Evolutionary conservation across 495 filamentous ascomycete species (phyloP).

Genomic region (Ascodesmis nigricans): DNA sequence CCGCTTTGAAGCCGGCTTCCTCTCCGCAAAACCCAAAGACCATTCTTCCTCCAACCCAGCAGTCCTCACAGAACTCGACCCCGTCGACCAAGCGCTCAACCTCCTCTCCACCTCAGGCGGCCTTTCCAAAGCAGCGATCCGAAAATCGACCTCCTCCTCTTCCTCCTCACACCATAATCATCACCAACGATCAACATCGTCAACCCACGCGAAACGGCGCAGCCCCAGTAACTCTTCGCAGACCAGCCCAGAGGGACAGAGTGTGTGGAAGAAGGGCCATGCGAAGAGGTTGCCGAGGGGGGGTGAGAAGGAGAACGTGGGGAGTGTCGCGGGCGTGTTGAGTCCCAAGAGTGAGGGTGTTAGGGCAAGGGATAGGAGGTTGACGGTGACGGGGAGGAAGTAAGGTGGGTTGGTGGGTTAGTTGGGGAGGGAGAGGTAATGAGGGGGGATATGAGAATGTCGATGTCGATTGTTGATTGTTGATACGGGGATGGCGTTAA

Average conservation of each 20-base stretch:
- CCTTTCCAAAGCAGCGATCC: constrained; percentile 14
- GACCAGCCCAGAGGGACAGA: constrained; percentile 11
- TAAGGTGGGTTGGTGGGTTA: constrained; percentile 1
- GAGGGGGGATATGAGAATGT: neutral
- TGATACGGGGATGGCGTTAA: neutral
- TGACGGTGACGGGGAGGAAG: constrained; percentile 12
- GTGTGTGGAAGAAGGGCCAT: constrained; percentile 16
- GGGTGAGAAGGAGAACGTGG: constrained; percentile 15
- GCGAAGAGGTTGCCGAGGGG: constrained; percentile 16
- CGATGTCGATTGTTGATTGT: neutral
- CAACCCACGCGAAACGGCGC: constrained; percentile 14
- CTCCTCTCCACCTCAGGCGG: neutral
- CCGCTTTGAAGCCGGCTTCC: constrained; percentile 77
- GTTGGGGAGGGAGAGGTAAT: neutral
- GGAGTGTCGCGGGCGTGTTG: constrained; percentile 15
- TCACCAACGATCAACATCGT: too few species aligned
- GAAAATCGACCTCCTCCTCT: constrained; percentile 10
- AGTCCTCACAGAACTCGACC: constrained; percentile 13
- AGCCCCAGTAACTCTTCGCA: constrained; percentile 13
- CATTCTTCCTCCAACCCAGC: constrained; percentile 24
- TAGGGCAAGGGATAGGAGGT: constrained; percentile 15
- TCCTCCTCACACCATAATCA: too few species aligned
- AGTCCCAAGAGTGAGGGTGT: constrained; percentile 19
- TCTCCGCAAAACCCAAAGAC: constrained; percentile 41
- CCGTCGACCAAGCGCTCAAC: constrained; percentile 2